Conservation (phyloP, 192 early-diverging fungal genomes). For the Linnemannia exigua region DNA sequence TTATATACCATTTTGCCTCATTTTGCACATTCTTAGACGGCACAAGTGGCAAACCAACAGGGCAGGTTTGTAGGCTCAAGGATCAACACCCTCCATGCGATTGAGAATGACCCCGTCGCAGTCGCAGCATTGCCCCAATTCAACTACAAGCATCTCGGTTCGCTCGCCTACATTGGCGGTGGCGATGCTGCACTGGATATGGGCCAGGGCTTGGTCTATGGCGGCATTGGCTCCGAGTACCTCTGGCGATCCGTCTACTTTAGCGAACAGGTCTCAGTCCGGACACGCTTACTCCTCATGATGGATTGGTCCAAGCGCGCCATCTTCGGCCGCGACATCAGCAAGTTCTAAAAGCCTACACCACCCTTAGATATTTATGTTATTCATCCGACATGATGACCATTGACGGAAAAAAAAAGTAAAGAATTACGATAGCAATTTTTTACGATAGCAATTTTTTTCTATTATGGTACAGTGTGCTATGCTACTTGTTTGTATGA, state of each 20-base stretch:
- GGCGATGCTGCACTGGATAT: conserved; percentile 68
- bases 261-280: conserved; percentile 66
- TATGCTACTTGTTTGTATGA: not conserved
- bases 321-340: conserved; percentile 64
- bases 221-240: conserved; percentile 67
- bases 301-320: conserved; percentile 63
- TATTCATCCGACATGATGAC: no score
- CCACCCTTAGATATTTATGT: not conserved
- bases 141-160: conserved; percentile 74
- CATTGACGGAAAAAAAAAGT: not conserved
- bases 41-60: conserved; percentile 71
- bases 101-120: conserved; percentile 25
- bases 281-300: conserved; percentile 53
- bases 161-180: conserved; percentile 79
- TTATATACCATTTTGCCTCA: conserved; percentile 1
- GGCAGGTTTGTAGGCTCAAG: conserved; percentile 63
- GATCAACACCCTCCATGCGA: conserved; percentile 54
- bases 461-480: conserved; percentile 5
- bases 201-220: conserved; percentile 62
- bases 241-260: conserved; percentile 71
- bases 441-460: not conserved
- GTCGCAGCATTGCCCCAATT: conserved; percentile 67
- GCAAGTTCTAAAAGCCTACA: conserved; percentile 51
- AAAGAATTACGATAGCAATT: not conserved
- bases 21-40: conserved; percentile 58